These are phyloP conservation scores for Exophiala oligosperma DNA, from an alignment of 2,329 filamentous ascomycete genomes.

Conservation along the genomic window DNA sequence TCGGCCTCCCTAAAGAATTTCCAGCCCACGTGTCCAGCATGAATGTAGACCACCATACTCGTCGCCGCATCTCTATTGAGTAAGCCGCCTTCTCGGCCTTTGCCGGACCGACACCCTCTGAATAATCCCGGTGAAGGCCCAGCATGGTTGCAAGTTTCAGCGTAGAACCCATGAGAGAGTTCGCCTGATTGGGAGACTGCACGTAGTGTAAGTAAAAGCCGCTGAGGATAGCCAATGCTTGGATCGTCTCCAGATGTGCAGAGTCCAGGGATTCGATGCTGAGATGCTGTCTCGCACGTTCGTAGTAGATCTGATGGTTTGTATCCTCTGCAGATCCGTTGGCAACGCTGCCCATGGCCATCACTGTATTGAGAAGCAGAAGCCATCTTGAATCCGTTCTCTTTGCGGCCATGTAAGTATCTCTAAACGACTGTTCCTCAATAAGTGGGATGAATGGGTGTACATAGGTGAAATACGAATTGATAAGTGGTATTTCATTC, in stretches of 20 bases:
- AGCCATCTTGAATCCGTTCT: slow-evolving; percentile 70
- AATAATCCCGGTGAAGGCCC: slow-evolving; percentile 67
- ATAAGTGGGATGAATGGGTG: slow-evolving; percentile 73
- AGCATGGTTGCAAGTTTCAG: slow-evolving; percentile 73
- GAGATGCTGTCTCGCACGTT: slow-evolving; percentile 65
- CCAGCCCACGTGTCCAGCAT: slow-evolving; percentile 74
- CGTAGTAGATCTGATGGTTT: slow-evolving; percentile 67
- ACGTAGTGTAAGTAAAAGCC: slow-evolving; percentile 78
- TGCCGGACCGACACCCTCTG: slow-evolving; percentile 43
- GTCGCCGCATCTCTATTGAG: slow-evolving; percentile 61
- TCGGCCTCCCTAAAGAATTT: slow-evolving; percentile 69
- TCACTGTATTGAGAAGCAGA: slow-evolving; percentile 72
- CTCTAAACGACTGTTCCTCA: slow-evolving; percentile 69
- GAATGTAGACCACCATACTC: slow-evolving; percentile 75
- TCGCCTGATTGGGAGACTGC: slow-evolving; percentile 75
- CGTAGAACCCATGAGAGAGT: slow-evolving; percentile 69
- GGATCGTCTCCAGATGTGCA: slow-evolving; percentile 71
- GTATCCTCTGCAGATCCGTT: slow-evolving; percentile 63
- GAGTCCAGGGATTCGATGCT: slow-evolving; percentile 68
- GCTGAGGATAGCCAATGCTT: slow-evolving; percentile 69
- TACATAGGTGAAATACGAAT: slow-evolving; percentile 73
- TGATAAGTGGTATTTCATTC: slow-evolving; percentile 68
- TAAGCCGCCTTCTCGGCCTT: slow-evolving; percentile 50
- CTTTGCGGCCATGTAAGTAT: slow-evolving; percentile 62
- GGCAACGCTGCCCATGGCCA: slow-evolving; percentile 72